Conservation (phyloP, 2,329 filamentous ascomycete species). For the Dactylellina haptotyla region DNA sequence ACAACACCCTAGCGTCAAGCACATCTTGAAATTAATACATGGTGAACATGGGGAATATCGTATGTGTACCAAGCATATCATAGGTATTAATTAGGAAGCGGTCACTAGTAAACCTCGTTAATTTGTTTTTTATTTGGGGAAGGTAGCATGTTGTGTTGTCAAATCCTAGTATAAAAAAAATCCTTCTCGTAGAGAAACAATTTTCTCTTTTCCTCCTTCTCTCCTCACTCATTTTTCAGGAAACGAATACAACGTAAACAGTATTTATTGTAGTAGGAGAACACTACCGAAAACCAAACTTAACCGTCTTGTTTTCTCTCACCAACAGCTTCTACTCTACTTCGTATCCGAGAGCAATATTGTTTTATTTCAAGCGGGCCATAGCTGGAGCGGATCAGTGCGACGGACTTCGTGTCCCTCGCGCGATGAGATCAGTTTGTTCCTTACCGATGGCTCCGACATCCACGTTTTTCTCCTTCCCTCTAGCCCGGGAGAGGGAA, state of each 20-base stretch:
- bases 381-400: conserved; percentile 52
- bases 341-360: conserved; percentile 48
- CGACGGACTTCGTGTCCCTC: neutral
- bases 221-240: conserved; percentile 46
- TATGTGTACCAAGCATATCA: no score
- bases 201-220: conserved; percentile 36
- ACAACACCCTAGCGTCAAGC: no score
- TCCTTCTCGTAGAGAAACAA: neutral
- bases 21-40: no score
- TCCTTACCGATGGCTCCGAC: conserved; percentile 52
- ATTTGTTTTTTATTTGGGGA: no score
- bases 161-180: conserved; percentile 27
- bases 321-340: conserved; percentile 43
- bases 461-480: neutral
- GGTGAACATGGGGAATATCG: no score
- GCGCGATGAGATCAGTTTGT: conserved; percentile 45
- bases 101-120: no score
- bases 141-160: conserved; percentile 33
- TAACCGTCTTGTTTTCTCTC: neutral
- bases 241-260: conserved; percentile 36
- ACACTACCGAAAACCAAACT: neutral
- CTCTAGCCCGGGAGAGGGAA: no score
- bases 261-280: conserved; percentile 51
- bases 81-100: no score
- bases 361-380: conserved; percentile 25